Conservation (phyloP, 805 yeast genomes). For the Schwanniomyces polymorphus region DNA sequence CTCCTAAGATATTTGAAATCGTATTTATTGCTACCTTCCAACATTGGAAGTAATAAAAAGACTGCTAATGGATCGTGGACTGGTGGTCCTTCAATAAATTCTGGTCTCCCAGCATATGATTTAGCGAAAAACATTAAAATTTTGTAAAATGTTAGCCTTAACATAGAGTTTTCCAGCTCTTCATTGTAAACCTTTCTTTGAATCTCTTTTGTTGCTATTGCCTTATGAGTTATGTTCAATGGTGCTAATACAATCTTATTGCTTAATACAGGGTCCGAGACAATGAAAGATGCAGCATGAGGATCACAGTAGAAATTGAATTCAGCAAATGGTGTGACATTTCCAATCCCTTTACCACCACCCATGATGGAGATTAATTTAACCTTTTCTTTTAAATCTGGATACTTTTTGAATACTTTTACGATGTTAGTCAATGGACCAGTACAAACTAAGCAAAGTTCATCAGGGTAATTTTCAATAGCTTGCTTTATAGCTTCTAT, state of each 20-base stretch:
- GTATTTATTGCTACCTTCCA: slow-evolving; percentile 14
- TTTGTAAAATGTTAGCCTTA: slow-evolving; percentile 38
- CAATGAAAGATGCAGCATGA: slow-evolving; percentile 62
- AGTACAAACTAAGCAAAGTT: slow-evolving; percentile 65
- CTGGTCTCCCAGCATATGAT: slow-evolving; percentile 8
- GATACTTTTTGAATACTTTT: slow-evolving; percentile 50
- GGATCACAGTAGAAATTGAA: slow-evolving; percentile 80
- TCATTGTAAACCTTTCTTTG: slow-evolving; percentile 28
- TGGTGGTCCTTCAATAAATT: slow-evolving; percentile 58
- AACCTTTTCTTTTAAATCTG: slow-evolving; percentile 51
- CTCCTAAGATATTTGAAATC: slow-evolving; percentile 26
- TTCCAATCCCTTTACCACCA: slow-evolving; percentile 58
- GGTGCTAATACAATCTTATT: slow-evolving; percentile 59
- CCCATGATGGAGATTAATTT: slow-evolving; percentile 73
- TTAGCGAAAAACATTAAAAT: slow-evolving; percentile 21
- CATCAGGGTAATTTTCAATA: slow-evolving; percentile 42
- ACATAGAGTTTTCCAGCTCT: slow-evolving; percentile 31
- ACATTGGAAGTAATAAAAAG: slow-evolving; percentile 53
- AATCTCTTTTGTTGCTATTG: slow-evolving; percentile 42
- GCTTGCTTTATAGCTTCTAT: slow-evolving; percentile 43
- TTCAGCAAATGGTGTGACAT: slow-evolving; percentile 58
- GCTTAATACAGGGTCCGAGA: slow-evolving; percentile 47
- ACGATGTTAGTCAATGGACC: slow-evolving; percentile 80
- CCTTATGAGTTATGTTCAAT: slow-evolving; percentile 68
- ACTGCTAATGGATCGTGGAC: slow-evolving; percentile 81